Percentiles rank a stretch among this genome's conserved stretches.
These are phyloP conservation scores for Lodderomyces orthopsilosis DNA, from an alignment of 1,139 yeast genomes.

Conservation along the genomic window DNA sequence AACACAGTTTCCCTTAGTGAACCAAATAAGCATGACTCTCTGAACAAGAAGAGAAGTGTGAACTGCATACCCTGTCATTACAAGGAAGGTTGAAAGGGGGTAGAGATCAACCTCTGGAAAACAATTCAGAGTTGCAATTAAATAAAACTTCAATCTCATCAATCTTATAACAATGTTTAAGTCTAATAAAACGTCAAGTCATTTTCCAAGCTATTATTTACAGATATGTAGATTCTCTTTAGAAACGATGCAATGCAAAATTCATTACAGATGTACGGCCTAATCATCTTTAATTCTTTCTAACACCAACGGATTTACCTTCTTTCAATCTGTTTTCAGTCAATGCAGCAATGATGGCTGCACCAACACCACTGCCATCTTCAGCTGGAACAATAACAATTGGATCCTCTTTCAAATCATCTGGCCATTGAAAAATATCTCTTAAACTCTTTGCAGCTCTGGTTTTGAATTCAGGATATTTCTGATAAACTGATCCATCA, in stretches of 20 bases:
- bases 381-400: constrained; percentile 85
- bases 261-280: too few relatives aligned
- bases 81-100: too few relatives aligned
- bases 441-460: constrained; percentile 87
- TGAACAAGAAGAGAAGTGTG: too few relatives aligned
- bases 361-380: constrained; percentile 98
- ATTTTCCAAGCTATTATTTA: not conserved
- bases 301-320: constrained; percentile 72
- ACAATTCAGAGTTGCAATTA: too few relatives aligned
- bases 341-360: constrained; percentile 94
- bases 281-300: not conserved
- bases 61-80: too few relatives aligned
- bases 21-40: too few relatives aligned
- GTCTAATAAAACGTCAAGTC: not conserved
- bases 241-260: too few relatives aligned
- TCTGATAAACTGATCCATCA: constrained; percentile 93
- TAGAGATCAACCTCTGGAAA: too few relatives aligned
- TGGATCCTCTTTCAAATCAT: constrained; percentile 58
- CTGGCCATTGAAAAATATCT: constrained; percentile 82
- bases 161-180: too few relatives aligned
- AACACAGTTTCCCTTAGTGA: too few relatives aligned
- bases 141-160: too few relatives aligned
- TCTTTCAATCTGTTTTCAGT: constrained; percentile 72
- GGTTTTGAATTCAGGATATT: constrained; percentile 86
- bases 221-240: not conserved